These are phyloP conservation scores for Verticillium tricorpus DNA, from an alignment of 2,329 filamentous ascomycete species.

Conservation along the genomic window DNA sequence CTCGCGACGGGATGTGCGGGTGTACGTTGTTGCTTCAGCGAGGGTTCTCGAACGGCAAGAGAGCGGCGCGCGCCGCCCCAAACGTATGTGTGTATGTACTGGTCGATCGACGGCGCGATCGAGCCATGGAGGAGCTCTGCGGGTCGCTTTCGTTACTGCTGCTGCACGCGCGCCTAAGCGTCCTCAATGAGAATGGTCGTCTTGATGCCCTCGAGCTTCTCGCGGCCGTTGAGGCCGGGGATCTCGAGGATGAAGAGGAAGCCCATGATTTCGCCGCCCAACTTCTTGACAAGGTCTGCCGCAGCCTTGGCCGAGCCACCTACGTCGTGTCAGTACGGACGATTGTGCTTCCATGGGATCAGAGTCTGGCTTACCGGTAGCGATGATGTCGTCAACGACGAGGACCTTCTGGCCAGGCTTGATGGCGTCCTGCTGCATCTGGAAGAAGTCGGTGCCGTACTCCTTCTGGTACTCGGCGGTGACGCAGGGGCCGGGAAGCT, in stretches of 20 bases:
- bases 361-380: conserved; percentile 67
- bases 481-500: conserved; percentile 84
- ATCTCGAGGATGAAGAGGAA: conserved; percentile 97
- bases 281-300: conserved; percentile 77
- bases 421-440: conserved; percentile 87
- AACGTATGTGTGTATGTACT: conserved; percentile 3
- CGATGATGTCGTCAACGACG: conserved; percentile 96
- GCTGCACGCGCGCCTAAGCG: conserved; percentile 22
- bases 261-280: conserved; percentile 80
- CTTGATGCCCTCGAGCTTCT: conserved; percentile 75
- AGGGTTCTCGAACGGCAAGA: background rate
- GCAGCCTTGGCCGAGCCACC: conserved; percentile 89
- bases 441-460: conserved; percentile 91
- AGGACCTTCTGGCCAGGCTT: conserved; percentile 84
- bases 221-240: conserved; percentile 84
- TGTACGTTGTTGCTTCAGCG: background rate
- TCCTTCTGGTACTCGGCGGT: conserved; percentile 91
- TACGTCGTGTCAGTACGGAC: conserved; percentile 28
- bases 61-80: background rate
- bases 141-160: background rate
- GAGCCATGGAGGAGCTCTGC: background rate
- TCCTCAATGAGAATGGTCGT: conserved; percentile 75
- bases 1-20: background rate
- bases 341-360: conserved; percentile 9
- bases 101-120: background rate